These are phyloP conservation scores for Serendipita sp. DNA, from an alignment of 768 basidiomycete genomes.

Conservation along the genomic window DNA sequence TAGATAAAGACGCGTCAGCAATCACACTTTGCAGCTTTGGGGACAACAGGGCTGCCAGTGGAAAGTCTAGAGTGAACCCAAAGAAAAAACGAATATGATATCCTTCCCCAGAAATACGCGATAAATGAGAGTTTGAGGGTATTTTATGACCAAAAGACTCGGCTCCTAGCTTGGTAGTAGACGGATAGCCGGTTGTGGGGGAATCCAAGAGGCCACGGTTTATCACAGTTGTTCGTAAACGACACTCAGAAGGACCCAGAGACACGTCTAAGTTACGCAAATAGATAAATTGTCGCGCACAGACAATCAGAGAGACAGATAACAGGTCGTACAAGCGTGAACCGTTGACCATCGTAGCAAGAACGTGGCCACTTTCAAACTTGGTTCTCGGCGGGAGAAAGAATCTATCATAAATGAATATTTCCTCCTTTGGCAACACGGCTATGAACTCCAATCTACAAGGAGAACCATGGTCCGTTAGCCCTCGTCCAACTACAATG, in stretches of 20 bases:
- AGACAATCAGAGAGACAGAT: too few species aligned
- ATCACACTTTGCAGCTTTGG: too few species aligned
- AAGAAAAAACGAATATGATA: neutral
- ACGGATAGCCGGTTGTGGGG: too few species aligned
- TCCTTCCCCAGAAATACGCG: neutral
- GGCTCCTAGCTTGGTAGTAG: too few species aligned
- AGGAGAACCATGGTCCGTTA: neutral
- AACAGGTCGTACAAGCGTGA: too few species aligned
- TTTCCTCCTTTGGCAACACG: slow-evolving; percentile 5
- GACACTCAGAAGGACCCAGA: neutral
- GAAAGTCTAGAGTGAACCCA: neutral
- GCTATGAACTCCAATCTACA: slow-evolving; percentile 6
- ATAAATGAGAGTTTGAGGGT: neutral
- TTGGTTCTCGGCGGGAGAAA: neutral
- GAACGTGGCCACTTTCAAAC: too few species aligned
- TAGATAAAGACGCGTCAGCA: too few species aligned
- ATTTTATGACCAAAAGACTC: neutral
- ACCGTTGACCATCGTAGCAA: too few species aligned
- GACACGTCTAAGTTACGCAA: neutral
- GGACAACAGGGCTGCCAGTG: neutral
- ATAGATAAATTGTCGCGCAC: too few species aligned
- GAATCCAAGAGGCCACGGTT: neutral
- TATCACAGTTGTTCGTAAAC: neutral
- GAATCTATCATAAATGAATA: slow-evolving; percentile 1
- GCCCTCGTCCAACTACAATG: neutral